Evolutionary conservation across 1,284 basidiomycete species (phyloP).

Genomic region (Pterulicium gracile): DNA sequence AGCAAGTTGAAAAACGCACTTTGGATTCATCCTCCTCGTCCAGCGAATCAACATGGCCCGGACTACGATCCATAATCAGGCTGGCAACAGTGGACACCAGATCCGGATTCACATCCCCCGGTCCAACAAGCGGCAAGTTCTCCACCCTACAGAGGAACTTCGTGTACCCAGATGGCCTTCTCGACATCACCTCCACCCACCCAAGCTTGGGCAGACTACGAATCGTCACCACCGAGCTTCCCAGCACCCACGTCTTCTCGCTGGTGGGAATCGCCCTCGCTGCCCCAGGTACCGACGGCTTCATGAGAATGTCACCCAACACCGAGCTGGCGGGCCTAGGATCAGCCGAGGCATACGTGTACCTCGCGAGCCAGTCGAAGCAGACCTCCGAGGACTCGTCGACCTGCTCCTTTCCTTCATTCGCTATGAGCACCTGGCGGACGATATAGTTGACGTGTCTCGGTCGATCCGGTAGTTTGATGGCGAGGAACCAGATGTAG

Average conservation of each 20-base stretch:
- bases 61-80: constrained; percentile 61
- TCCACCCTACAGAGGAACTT: constrained; percentile 85
- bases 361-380: constrained; percentile 95
- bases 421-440: constrained; percentile 80
- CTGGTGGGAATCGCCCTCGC: constrained; percentile 28
- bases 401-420: constrained; percentile 64
- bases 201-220: constrained; percentile 65
- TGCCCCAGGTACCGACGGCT: constrained; percentile 25
- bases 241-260: constrained; percentile 82
- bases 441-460: constrained; percentile 84
- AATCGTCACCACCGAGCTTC: constrained; percentile 82
- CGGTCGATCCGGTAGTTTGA: constrained; percentile 79
- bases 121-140: constrained; percentile 77
- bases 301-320: constrained; percentile 66
- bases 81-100: constrained; percentile 59
- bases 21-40: constrained; percentile 12
- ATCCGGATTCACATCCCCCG: constrained; percentile 78
- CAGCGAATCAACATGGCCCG: constrained; percentile 21
- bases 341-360: constrained; percentile 91
- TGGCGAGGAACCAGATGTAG: constrained; percentile 91
- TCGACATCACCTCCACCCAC: constrained; percentile 84
- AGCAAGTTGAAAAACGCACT: neutral
- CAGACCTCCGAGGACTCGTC: constrained; percentile 94
- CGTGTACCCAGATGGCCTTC: constrained; percentile 86
- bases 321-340: constrained; percentile 80